Base-by-base conservation (phyloP, 768 basidiomycete genomes). In the Pleurotus giganteus region DNA sequence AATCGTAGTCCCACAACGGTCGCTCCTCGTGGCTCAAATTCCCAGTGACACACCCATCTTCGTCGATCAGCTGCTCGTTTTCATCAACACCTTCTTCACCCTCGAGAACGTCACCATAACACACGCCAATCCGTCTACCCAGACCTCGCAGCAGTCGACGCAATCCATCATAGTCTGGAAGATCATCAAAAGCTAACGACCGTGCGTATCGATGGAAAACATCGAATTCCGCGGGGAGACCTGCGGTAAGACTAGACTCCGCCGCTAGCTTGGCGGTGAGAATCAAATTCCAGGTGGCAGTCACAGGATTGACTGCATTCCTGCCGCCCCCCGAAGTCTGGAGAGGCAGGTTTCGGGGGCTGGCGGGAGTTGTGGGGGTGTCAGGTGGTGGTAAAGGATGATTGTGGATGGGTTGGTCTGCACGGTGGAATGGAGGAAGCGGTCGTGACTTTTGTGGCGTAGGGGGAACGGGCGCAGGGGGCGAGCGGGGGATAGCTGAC, bases 91-190 rank as follows among this genome's bases (percentile, higher is more conserved):
- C 52, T 15, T 46, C 52, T 24, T 53, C 52, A 24, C 49, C 49
- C 19, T 51, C 49, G n/a, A 51, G 49, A 19, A 73, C 70, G 11
- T 72, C 77, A 61, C 84, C 82, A 61, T 82, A 84, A 53, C 75
- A 74, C 5, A 84, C 70, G 1, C 78, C 81, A n/a, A 78, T 68
- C 7, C 80, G 74, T 55, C 72, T 74, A 1, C 80, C 85, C 9
- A 87, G 64, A 3, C 78, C 80, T 13, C 79, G 77, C 68, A 94
- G 91, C 42, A 92, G 78, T 42, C 79, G 81, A 39, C 91, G 79
- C 21, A 94, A 74, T 24, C 91, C 91, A 41, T 85, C 86, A 62
- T 94, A 95, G 69, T 95, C 93, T 8, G 92, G 93, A 36, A 91
- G 76, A 72, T 94, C 92, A 63, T 90, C 90, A 61, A 94, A 94